Evolutionary conservation across 75 land plant genomes (phyloP), one percentile per base, ranked within the genome.

Genomic region (Cunninghamia lanceolata): DNA sequence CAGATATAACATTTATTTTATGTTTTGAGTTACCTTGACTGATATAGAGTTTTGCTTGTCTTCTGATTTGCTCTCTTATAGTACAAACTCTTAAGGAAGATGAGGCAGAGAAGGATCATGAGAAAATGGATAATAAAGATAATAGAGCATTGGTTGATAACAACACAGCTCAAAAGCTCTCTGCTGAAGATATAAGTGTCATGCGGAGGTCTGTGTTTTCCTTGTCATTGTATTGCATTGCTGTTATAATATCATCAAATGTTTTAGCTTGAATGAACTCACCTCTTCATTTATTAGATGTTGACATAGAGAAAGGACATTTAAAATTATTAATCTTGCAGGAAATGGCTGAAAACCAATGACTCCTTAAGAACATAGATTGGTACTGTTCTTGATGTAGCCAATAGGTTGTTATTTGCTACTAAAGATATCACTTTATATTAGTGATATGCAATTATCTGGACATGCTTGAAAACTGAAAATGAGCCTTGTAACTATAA

Each of bases 91-190:
- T 84, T 66, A 42, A 88, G 86, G 46, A 59, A 14, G 85, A 86
- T 56, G 92, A 87, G n/a, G 81, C 84, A 40, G 87, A 82, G 77
- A 85, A 86, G 63, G 46, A 30, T 59, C 85, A 79, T 50, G 80
- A 82, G 42, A 85, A 86, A 17, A 89, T 82, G 0, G 93, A 90
- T 19, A 66, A 66, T 28, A 92, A 83, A 87, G 99, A 98, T 63
- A 98, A 98, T 78, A 82, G 99, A 82, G 83, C 88, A 42, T 45
- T 98, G 28, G 66, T 98, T 85, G 99, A 98, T 71, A 91, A 98
- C 86, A 98, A 98, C 83, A 95, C 90, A 30, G 99, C 99, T 8
- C 99, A 98, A 84, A 90, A 88, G 47, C 95, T 98, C 19, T 93
- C 96, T 79, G 90, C 96, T 68, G 96, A 94, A 89, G 99, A 98